Conservation (phyloP, 106 monocot species). For the Dendrobium nobile region DNA sequence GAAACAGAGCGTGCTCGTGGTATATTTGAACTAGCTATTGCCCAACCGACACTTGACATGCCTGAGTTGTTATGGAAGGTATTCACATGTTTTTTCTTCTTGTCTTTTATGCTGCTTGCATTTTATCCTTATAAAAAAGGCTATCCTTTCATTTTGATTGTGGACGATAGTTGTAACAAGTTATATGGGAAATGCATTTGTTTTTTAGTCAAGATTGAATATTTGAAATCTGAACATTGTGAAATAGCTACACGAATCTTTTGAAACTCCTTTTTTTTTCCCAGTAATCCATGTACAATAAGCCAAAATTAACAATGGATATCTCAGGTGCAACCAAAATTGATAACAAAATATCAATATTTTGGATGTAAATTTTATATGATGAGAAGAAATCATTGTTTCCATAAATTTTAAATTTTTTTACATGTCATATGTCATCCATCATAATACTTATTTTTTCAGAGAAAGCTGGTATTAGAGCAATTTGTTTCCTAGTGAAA, state of each 20-base stretch:
- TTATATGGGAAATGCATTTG: not conserved
- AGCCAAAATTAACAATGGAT: not conserved
- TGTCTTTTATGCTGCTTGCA: not conserved
- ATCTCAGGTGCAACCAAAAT: not conserved
- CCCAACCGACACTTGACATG: constrained; percentile 87
- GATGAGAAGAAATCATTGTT: not conserved
- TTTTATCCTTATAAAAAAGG: not conserved
- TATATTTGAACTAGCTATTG: constrained; percentile 84
- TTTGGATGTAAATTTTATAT: not conserved
- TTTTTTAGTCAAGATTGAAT: not conserved
- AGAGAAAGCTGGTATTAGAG: too few species aligned
- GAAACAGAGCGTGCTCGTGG: constrained; percentile 85
- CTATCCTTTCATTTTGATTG: not conserved
- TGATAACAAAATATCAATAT: not conserved
- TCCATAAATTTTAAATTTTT: not conserved
- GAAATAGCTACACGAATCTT: not conserved
- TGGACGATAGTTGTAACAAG: not conserved
- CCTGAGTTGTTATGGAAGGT: constrained; percentile 98
- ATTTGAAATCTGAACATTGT: not conserved
- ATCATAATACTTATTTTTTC: not conserved
- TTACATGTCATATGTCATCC: not conserved
- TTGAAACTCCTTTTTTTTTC: not conserved
- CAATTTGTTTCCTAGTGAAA: too few species aligned
- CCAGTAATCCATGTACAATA: not conserved
- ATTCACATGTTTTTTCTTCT: constrained; percentile 1